Conservation (phyloP, 2,329 filamentous ascomycete species). For the Paecilomyces sp. region DNA sequence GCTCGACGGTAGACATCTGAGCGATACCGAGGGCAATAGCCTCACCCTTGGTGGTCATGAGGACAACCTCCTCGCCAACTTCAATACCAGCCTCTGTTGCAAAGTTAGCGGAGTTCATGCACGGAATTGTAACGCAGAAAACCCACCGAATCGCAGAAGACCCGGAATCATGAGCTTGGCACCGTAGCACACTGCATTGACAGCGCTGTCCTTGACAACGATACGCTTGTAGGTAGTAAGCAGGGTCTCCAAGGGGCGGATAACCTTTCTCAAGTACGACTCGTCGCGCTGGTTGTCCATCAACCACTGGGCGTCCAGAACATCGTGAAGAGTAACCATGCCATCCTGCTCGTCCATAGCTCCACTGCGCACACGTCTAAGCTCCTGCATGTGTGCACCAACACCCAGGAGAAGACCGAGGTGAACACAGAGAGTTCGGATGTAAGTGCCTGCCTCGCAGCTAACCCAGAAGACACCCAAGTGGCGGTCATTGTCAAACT, state of each 20-base stretch:
- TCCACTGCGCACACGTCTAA: conserved; percentile 85
- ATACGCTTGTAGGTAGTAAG: conserved; percentile 92
- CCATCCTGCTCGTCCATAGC: conserved; percentile 88
- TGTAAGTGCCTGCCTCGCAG: conserved; percentile 97
- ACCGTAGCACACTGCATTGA: conserved; percentile 97
- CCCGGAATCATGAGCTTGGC: conserved; percentile 98
- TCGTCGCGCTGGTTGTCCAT: conserved; percentile 96
- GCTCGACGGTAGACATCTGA: conserved; percentile 96
- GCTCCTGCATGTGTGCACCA: conserved; percentile 96
- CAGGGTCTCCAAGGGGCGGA: conserved; percentile 85
- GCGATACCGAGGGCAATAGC: conserved; percentile 94
- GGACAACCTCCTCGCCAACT: conserved; percentile 88
- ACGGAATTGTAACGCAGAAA: neutral
- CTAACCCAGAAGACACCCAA: conserved; percentile 98
- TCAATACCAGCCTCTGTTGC: conserved; percentile 75
- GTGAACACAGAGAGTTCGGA: conserved; percentile 95
- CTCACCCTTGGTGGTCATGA: conserved; percentile 99
- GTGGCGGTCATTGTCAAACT: conserved; percentile 98
- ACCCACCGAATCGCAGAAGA: conserved; percentile 78
- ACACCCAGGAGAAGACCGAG: conserved; percentile 71
- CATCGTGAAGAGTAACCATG: conserved; percentile 89
- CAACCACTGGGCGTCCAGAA: conserved; percentile 92
- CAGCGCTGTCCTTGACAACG: conserved; percentile 92
- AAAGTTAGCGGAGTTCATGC: conserved; percentile 7
- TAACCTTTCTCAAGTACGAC: conserved; percentile 82